Conservation (phyloP, 192 early-diverging fungal genomes). For the Rhizophagus sp. region DNA sequence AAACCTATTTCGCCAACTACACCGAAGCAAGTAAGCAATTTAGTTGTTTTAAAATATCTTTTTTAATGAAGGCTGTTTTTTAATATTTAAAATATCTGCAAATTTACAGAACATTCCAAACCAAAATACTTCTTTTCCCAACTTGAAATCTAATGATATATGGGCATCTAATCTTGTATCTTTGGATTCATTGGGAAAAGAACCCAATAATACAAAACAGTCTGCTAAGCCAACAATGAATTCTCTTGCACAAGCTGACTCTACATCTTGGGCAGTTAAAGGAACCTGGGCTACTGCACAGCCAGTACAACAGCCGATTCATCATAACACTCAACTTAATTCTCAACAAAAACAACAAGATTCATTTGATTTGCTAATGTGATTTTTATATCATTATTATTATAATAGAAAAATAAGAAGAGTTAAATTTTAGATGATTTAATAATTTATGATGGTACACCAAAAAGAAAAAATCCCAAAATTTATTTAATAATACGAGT, state of each 20-base stretch:
- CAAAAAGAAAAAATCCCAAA: too few species aligned
- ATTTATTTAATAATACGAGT: too few species aligned
- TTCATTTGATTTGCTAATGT: constrained; percentile 26
- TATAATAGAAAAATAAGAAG: neutral
- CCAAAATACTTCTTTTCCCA: constrained; percentile 24
- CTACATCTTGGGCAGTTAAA: neutral
- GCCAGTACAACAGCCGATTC: neutral
- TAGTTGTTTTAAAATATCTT: neutral
- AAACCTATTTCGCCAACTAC: constrained; percentile 25
- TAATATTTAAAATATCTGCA: neutral
- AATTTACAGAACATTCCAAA: neutral
- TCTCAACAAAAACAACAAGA: constrained; percentile 16
- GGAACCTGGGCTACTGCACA: constrained; percentile 12
- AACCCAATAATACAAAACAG: constrained; percentile 33
- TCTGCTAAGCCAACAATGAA: constrained; percentile 61
- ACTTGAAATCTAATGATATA: constrained; percentile 56
- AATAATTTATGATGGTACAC: too few species aligned
- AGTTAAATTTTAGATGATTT: neutral
- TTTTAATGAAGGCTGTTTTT: neutral
- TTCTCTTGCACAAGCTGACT: constrained; percentile 36
- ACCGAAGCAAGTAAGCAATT: neutral
- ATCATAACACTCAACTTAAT: neutral
- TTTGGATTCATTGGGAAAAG: constrained; percentile 68
- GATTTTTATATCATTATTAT: neutral
- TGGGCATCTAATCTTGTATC: constrained; percentile 73